Base-by-base conservation (phyloP, 1,284 basidiomycete species). In the Cryptococcus floricola region DNA sequence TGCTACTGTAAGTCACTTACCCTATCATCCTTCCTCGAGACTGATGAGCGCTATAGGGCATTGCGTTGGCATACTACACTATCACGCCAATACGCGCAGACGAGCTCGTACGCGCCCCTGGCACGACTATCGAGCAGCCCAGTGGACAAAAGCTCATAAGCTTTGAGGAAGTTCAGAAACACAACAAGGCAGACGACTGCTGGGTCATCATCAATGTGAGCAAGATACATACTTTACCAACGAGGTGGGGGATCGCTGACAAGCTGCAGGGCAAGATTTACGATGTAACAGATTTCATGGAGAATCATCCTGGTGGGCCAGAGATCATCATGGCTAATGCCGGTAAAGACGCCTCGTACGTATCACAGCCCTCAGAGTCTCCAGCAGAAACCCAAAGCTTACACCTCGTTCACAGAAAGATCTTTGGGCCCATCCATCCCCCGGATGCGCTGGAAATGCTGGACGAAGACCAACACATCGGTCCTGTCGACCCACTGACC, bases 181-280 rank as follows among this genome's bases (percentile, higher is more conserved):
- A 85, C 70, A 80, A 77, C 58, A 76, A 68, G 27, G 61, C 63
- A 25, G 79, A 80, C 25, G 78, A 78, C 48, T 91, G 89, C 74
- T 94, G 91, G 92, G 87, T 95, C 59, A 85, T 94, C 64, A 88
- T 93, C 60, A 80, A 83, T 50, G 70, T 60, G 82, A 66, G 64
- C 58, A 18, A 10, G 10, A 8, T 34, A 34, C 10, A 34, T 34
- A 1, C 27, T 18, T 14, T 27, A 38, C n/a, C 23, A n/a, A 19
- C 19, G 19, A 19, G 25, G 9, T 31, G 5, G 14, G 41, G 9
- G 8, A 25, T n/a, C 42, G 27, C 50, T 60, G 50, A 61, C 42
- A 41, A 16, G 38, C 31, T 39, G 5, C n/a, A 70, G 63, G 74
- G 74, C 2, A 72, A 72, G n/a, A 71, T 77, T 9, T 77, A 76